These are phyloP conservation scores for Microstegium vimineum DNA, from an alignment of 176 grass and related monocot species.

Conservation along the genomic window DNA sequence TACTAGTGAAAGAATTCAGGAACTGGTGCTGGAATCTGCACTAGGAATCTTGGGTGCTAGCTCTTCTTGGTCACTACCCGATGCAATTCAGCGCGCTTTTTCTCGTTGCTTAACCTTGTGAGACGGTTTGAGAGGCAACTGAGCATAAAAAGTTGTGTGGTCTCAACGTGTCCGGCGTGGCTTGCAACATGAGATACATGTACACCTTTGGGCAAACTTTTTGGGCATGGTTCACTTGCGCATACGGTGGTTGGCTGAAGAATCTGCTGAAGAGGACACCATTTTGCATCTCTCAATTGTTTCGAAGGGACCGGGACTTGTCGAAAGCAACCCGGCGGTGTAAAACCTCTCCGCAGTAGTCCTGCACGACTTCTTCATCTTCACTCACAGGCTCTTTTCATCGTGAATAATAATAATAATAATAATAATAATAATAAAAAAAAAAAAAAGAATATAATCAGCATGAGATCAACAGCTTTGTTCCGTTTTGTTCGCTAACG, in stretches of 20 bases:
- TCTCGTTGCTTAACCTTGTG: neutral
- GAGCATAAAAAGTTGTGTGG: neutral
- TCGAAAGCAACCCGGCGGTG: neutral
- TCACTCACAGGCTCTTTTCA: neutral
- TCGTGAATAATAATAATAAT: too few relatives aligned
- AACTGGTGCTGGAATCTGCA: neutral
- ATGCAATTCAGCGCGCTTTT: neutral
- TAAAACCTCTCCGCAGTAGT: neutral
- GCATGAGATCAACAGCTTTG: neutral
- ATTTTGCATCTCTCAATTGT: neutral
- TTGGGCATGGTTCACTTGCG: neutral
- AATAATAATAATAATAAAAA: too few relatives aligned
- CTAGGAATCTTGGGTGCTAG: neutral
- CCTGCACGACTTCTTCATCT: neutral
- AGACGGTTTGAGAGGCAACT: neutral
- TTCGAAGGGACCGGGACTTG: neutral
- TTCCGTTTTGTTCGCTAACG: neutral
- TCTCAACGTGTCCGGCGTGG: neutral
- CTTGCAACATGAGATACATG: neutral
- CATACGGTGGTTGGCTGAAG: neutral
- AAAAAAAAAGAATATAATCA: neutral
- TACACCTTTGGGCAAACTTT: neutral
- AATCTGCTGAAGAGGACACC: neutral
- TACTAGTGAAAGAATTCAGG: neutral
- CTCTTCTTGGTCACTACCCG: neutral